Evolutionary conservation across 306 rosid genomes (phyloP).

Genomic region (Cucurbita maxima): DNA sequence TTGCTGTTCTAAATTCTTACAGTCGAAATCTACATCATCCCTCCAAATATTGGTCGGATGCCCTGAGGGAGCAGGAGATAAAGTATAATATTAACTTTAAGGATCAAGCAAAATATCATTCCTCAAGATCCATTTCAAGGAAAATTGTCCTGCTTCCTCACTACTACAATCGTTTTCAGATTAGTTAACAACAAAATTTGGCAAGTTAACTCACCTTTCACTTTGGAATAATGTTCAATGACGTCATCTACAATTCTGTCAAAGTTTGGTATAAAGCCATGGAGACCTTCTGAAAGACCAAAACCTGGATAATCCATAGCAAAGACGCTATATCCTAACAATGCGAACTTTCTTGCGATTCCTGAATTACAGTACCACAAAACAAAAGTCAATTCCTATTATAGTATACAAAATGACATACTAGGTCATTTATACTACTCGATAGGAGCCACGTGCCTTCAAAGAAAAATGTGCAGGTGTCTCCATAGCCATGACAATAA

Average conservation of each 20-base stretch:
- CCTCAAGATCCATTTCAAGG: neutral
- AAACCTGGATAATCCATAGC: constrained; percentile 97
- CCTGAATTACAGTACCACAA: constrained; percentile 29
- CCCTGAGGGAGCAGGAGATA: neutral
- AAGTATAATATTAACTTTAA: neutral
- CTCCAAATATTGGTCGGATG: too few relatives aligned
- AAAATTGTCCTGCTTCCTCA: neutral
- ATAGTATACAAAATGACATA: neutral
- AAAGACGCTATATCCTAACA: constrained; percentile 62
- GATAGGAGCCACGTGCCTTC: constrained; percentile 52
- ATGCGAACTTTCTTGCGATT: constrained; percentile 67
- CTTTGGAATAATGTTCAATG: constrained; percentile 61
- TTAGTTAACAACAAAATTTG: neutral
- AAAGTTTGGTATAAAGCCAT: constrained; percentile 55
- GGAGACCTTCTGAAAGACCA: constrained; percentile 96
- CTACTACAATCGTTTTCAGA: neutral
- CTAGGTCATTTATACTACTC: neutral
- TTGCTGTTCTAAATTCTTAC: too few relatives aligned
- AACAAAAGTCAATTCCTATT: neutral
- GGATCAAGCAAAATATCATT: neutral
- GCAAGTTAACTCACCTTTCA: constrained; percentile 40
- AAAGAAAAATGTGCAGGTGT: constrained; percentile 85
- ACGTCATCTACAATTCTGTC: constrained; percentile 61
- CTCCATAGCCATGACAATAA: constrained; percentile 91
- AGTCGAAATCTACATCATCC: too few relatives aligned